A percentile compares a stretch with the other conserved stretches of the same genome.
Evolutionary conservation across 2,329 filamentous ascomycete genomes (phyloP).

Genomic region (Pestalotiopsis sp.): DNA sequence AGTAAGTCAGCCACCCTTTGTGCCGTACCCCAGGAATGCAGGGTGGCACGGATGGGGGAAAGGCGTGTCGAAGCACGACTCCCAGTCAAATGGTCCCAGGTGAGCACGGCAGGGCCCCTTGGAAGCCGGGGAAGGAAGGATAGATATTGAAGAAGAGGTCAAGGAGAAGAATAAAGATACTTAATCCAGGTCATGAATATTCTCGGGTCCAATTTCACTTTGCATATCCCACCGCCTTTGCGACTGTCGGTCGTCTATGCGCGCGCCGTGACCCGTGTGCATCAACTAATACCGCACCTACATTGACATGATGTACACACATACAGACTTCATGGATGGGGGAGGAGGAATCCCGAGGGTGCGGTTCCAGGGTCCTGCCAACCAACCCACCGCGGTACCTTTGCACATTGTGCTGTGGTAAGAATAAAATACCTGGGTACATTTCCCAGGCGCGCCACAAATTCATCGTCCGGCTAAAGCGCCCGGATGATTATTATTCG

Average conservation of each 20-base stretch:
- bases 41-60: slow-evolving; percentile 12
- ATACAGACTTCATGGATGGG: neutral
- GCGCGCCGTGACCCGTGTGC: neutral
- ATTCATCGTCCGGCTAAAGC: neutral
- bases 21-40: slow-evolving; percentile 5
- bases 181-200: neutral
- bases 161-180: neutral
- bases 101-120: neutral
- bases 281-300: neutral
- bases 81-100: neutral
- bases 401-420: neutral
- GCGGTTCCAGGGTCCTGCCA: slow-evolving; percentile 11
- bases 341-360: neutral
- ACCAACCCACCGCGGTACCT: neutral
- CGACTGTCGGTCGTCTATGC: neutral
- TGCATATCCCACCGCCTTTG: slow-evolving; percentile 8
- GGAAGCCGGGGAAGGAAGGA: neutral
- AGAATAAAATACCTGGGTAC: neutral
- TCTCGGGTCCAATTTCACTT: neutral
- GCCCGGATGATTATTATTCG: neutral
- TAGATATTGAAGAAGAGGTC: neutral
- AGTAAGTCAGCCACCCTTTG: neutral
- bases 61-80: neutral
- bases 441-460: neutral
- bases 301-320: neutral